These are phyloP conservation scores for Trichoderma sp. DNA, from an alignment of 2,329 filamentous ascomycete species.

Conservation along the genomic window DNA sequence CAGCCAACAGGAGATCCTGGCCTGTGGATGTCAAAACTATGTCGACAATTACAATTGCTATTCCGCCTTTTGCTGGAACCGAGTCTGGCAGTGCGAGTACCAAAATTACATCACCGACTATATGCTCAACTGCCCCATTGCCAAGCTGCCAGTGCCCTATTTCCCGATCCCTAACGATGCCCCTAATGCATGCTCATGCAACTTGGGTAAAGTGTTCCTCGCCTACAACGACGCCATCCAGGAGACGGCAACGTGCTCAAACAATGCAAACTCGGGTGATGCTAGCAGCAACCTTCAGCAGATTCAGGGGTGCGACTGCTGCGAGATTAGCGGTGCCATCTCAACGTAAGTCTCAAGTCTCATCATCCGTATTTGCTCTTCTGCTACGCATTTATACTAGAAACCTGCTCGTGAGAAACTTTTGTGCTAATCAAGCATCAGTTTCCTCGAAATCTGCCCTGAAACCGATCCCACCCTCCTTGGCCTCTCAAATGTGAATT, in stretches of 20 bases:
- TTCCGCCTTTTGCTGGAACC: conserved; percentile 39
- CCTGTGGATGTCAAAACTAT: conserved; percentile 29
- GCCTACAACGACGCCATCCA: conserved; percentile 24
- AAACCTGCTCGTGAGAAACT: no score
- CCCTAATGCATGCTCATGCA: conserved; percentile 37
- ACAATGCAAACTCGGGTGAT: conserved; percentile 26
- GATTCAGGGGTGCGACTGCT: conserved; percentile 35
- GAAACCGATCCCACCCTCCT: conserved; percentile 29
- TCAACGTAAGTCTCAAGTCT: conserved; percentile 31
- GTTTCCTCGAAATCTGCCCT: conserved; percentile 30
- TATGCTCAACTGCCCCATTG: conserved; percentile 32
- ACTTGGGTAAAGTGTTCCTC: conserved; percentile 33
- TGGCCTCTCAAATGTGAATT: conserved; percentile 23
- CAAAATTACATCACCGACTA: conserved; percentile 38
- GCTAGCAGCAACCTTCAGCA: conserved; percentile 23
- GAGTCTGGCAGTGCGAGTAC: conserved; percentile 40
- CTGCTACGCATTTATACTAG: neutral
- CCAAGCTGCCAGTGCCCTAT: conserved; percentile 36
- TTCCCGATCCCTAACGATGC: conserved; percentile 37
- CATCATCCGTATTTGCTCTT: neutral
- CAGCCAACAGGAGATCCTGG: conserved; percentile 23
- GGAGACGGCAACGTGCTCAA: conserved; percentile 23
- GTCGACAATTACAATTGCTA: conserved; percentile 36
- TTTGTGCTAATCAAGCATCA: conserved; percentile 21
- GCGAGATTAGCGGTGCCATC: conserved; percentile 35